Base-by-base conservation (phyloP, 2,329 filamentous ascomycete species). In the Mollisiaceae sp. region DNA sequence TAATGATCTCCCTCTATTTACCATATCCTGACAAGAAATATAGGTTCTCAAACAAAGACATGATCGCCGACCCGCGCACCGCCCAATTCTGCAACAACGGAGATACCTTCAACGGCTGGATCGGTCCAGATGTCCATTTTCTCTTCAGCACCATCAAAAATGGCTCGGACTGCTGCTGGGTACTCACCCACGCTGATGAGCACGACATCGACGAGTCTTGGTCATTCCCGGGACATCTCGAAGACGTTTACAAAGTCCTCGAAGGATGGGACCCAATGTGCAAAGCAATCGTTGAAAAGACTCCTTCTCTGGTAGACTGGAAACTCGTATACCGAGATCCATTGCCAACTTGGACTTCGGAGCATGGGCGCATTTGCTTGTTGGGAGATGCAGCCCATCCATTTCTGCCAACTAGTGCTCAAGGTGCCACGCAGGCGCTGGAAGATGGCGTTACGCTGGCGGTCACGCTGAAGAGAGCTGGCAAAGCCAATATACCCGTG, bases 341-440 rank as follows among this genome's bases (percentile, higher is more conserved):
- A 57, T 35, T 71, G 32, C 60, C 75, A 35, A 60, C 71, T 75
- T 73, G 79, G 75, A 24, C 73, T 72, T 43, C 72, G 65, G 41
- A 68, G 75, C 22, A 75, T 70, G 52, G 71, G 9, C 59, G 70
- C 4, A 71, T 75, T 38, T 66, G 59, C 54, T 77, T 91, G 0
- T 75, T 91, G 12, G 89, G 89, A 6, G 89, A 91, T 71, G 88
- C 89, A 4, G 88, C 82, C 1, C 88, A 91, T 72, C 88, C 88
- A 1, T 89, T 89, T 83, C 85, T 90, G 82, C 87, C 88, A 1
- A 84, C 90, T 67, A 88, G 90, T 74, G 88, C 85, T 58, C 88
- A 91, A 73, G 89, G 89, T 3, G 88, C 88, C 1, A 79, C 77
- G 36, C 77, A 77, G 71, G 79, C 78, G 0, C 73, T 80, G 20